These are phyloP conservation scores for Botryotinia calthae DNA, from an alignment of 2,329 filamentous ascomycete genomes.

Conservation along the genomic window DNA sequence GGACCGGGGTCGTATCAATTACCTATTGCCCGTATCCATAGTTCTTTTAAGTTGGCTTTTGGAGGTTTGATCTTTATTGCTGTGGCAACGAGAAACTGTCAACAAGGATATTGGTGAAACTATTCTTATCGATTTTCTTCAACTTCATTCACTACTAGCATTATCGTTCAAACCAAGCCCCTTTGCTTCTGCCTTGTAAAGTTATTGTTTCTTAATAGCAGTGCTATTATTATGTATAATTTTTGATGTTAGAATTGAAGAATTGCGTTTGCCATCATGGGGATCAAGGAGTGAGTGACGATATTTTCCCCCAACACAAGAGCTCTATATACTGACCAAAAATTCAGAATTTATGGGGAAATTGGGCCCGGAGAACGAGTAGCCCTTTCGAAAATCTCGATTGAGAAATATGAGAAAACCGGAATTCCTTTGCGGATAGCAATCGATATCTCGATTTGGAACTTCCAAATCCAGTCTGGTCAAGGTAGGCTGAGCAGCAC, in stretches of 20 bases:
- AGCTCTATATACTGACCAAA: conserved; percentile 3
- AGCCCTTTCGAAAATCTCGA: conserved; percentile 77
- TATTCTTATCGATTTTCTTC: conserved; percentile 1
- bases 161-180: not conserved
- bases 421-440: conserved; percentile 78
- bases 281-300: conserved; percentile 58
- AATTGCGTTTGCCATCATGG: conserved; percentile 46
- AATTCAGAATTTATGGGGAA: conserved; percentile 79
- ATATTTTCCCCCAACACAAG: not conserved
- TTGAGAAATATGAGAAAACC: conserved; percentile 69
- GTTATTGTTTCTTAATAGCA: conserved; percentile 7
- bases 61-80: conserved; percentile 1
- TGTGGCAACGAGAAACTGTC: conserved; percentile 6
- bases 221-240: conserved; percentile 17
- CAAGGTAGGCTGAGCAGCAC: conserved; percentile 50
- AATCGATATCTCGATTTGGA: conserved; percentile 95
- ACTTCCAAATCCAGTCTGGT: conserved; percentile 86
- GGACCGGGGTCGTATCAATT: not conserved
- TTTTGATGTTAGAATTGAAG: conserved; percentile 4
- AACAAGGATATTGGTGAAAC: conserved; percentile 8
- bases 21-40: conserved; percentile 16
- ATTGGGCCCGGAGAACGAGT: conserved; percentile 78
- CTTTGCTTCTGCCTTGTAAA: not conserved
- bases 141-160: not conserved
- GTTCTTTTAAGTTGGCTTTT: not conserved